Evolutionary conservation across 257 asterid genomes (phyloP).

Genomic region (Nicotiana obtusifolia): DNA sequence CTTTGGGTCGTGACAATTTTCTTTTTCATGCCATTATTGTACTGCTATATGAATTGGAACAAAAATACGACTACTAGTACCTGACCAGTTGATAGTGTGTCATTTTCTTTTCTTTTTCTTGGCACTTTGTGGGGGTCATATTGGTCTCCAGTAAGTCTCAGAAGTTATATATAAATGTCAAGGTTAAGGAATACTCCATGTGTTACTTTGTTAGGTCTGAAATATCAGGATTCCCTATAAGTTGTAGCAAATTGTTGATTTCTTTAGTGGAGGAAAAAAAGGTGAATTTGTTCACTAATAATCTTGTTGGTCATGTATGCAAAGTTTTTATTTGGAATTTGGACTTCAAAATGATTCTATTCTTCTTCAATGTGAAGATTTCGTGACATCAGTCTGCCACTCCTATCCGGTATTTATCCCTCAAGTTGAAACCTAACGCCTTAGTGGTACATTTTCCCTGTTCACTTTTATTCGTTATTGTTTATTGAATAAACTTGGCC

Average conservation of each 20-base stretch:
- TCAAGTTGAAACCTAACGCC: constrained; percentile 10
- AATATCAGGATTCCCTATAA: background rate
- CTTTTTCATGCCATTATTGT: background rate
- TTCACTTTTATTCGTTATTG: background rate
- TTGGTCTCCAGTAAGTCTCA: background rate
- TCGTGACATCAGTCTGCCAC: constrained; percentile 12
- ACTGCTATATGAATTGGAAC: background rate
- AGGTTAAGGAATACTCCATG: background rate
- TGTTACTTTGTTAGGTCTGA: background rate
- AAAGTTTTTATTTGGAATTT: background rate
- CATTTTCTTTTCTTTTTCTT: background rate
- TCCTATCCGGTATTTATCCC: constrained; percentile 17
- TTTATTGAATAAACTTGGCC: background rate
- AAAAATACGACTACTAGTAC: background rate
- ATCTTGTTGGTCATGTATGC: background rate
- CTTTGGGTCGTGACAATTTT: too few relatives aligned
- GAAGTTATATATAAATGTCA: background rate
- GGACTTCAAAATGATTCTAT: constrained; percentile 1
- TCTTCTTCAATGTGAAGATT: constrained; percentile 46
- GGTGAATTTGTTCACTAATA: background rate
- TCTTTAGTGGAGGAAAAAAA: background rate
- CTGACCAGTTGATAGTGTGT: background rate
- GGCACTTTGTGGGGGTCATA: background rate
- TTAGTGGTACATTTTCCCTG: constrained; percentile 1
- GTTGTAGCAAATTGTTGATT: background rate